Conservation (phyloP, 805 yeast species). For the Starmera quercuum region DNA sequence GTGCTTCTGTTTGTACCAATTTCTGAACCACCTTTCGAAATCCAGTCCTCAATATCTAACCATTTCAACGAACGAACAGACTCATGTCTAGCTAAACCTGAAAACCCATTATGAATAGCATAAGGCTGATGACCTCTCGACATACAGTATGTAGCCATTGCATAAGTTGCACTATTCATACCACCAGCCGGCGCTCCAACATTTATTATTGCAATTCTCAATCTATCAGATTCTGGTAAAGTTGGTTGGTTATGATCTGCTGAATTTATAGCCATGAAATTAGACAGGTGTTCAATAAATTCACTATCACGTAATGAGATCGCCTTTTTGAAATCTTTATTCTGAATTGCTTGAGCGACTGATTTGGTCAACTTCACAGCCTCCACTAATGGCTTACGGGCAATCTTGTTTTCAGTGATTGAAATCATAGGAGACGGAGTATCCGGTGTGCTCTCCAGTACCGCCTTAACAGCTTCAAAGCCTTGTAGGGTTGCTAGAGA, state of each 20-base stretch:
- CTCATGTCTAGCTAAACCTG: conserved; percentile 61
- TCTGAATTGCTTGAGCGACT: conserved; percentile 62
- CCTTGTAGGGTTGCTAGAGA: conserved; percentile 72
- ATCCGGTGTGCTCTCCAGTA: conserved; percentile 56
- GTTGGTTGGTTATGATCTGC: conserved; percentile 61
- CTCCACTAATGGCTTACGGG: conserved; percentile 59
- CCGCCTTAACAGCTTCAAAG: conserved; percentile 74
- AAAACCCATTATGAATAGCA: conserved; percentile 69
- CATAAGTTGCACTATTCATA: conserved; percentile 68
- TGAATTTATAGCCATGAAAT: conserved; percentile 58
- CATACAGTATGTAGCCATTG: conserved; percentile 68
- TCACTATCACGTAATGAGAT: conserved; percentile 65
- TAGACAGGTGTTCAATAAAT: conserved; percentile 55
- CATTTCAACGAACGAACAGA: conserved; percentile 52
- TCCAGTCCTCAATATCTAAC: conserved; percentile 71
- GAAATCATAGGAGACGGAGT: conserved; percentile 80
- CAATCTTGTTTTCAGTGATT: conserved; percentile 61
- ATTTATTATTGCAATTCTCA: conserved; percentile 62
- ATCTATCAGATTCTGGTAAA: conserved; percentile 43
- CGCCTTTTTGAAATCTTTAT: conserved; percentile 61
- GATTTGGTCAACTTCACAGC: conserved; percentile 66
- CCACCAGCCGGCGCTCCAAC: conserved; percentile 82
- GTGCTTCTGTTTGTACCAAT: conserved; percentile 72
- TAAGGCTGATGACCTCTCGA: conserved; percentile 67
- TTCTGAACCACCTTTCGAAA: conserved; percentile 70